Percentiles rank a stretch among this genome's conserved stretches.
Conservation (phyloP, 176 grass and related monocot genomes). For the Hsuehochloa calcarea region DNA sequence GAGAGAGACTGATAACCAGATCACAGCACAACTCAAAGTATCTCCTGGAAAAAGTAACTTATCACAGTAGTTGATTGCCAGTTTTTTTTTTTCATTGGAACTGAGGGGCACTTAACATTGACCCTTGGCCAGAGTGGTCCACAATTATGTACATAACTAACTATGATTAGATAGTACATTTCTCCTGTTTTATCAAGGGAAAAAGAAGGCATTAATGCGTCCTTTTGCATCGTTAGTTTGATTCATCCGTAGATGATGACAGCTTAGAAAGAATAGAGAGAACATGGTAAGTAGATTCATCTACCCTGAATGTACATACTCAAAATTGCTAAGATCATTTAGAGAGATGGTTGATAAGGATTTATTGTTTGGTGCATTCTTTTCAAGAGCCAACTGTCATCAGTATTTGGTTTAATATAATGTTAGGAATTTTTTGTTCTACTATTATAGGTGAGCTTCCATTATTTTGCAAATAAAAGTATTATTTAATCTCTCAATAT, state of each 20-base stretch:
- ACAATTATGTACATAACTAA: neutral
- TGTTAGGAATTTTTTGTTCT: neutral
- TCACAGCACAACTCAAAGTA: constrained; percentile 6
- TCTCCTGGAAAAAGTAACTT: neutral
- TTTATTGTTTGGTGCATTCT: constrained; percentile 6
- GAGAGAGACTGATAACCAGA: constrained; percentile 21
- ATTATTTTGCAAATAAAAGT: neutral
- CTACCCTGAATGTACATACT: neutral
- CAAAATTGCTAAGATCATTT: neutral
- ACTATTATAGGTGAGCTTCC: neutral
- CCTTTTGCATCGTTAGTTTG: neutral
- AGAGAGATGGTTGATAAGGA: neutral
- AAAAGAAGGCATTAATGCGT: neutral
- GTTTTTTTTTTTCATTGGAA: neutral
- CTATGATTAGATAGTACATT: neutral
- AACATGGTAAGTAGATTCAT: neutral
- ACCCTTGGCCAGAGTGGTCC: constrained; percentile 26
- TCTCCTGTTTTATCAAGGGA: neutral
- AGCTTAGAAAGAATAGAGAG: neutral
- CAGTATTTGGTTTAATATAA: neutral
- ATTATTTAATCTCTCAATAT: neutral
- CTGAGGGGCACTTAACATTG: constrained; percentile 1
- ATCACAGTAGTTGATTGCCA: neutral
- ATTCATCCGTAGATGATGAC: neutral
- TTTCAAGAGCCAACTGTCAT: neutral